Base-by-base conservation (phyloP, 148 eudicot species). In the Amaranthus palmeri region DNA sequence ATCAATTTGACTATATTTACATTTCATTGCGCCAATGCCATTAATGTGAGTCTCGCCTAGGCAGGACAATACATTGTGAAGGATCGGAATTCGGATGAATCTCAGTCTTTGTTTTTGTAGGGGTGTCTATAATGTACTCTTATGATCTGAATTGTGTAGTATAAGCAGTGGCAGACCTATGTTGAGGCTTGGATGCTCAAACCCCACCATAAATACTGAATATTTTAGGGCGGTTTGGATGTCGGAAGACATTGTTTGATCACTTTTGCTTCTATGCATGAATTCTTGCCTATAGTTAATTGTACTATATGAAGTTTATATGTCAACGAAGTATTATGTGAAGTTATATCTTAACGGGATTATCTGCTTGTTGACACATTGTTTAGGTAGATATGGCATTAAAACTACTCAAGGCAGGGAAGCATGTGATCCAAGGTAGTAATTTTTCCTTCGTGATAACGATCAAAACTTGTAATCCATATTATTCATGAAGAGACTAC, bases 391-490 rank as follows among this genome's bases (percentile, higher is more conserved):
- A 93, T 52, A 82, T 91, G 78, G 87, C 97, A 58, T 71, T 86
- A 68, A 88, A 78, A 86, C 60, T 93, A 65, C 88, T 93, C 47
- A 93, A 89, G 86, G 92, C 85, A 70, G 98, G 98, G 79, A 93
- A 93, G 83, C 98, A 93, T 84, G 98, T 93, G 53, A 86, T 93
- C 77, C 98, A 93, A 91, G 97, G 98, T 93, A 75, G 70, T 66
- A 61, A 64, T 17, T 15, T 44, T 10, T 10, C 13, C 42, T 56
- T 48, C 11, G 36, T 41, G 17, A 70, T 47, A 11, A 11, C 15
- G 50, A 55, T 70, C 44, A 42, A 15, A 15, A 54, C 61, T 40
- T 61, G 44, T 72, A 49, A 40, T 6, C 15, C 54, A 7, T 13
- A 59, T 18, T 44, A 46, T 51, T 13, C 12, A 45, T 8, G 25